phyloP scores from a whole-genome alignment of 371 early-diverging fungal species.

The Polyrhizophydium stewartii region DNA sequence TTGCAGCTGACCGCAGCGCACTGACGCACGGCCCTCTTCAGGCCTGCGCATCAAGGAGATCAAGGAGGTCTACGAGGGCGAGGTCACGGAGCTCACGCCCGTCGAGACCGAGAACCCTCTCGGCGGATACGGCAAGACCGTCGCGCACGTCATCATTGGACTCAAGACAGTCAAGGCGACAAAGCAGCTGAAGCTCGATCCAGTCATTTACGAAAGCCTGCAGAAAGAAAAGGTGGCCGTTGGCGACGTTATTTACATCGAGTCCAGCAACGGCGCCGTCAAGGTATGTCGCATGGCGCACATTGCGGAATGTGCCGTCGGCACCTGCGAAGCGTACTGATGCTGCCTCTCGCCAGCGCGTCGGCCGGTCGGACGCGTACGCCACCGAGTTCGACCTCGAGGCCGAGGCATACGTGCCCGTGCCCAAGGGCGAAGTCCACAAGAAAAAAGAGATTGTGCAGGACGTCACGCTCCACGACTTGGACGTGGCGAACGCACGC shows the following conservation, averaged over 20 bases:
- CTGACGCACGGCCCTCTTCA: constrained; percentile 11
- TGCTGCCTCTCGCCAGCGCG: constrained; percentile 51
- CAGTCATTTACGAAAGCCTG: constrained; percentile 94
- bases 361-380: constrained; percentile 94
- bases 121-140: constrained; percentile 91
- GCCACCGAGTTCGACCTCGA: constrained; percentile 96
- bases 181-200: constrained; percentile 96
- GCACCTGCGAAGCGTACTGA: no score
- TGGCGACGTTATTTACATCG: constrained; percentile 98
- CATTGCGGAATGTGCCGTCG: background rate
- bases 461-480: constrained; percentile 97
- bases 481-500: constrained; percentile 97
- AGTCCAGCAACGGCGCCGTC: constrained; percentile 96
- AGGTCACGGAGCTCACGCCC: constrained; percentile 95
- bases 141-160: constrained; percentile 93
- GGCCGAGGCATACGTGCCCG: constrained; percentile 94
- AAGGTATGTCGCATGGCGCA: constrained; percentile 53
- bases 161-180: constrained; percentile 98
- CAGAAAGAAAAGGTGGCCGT: constrained; percentile 95
- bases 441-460: constrained; percentile 97
- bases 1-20: no score
- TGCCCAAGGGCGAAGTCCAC: constrained; percentile 99
- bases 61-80: constrained; percentile 99
- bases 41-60: constrained; percentile 95
- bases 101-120: constrained; percentile 94